Base-by-base conservation (phyloP, 306 rosid genomes). In the Pterocarpus macrocarpus region DNA sequence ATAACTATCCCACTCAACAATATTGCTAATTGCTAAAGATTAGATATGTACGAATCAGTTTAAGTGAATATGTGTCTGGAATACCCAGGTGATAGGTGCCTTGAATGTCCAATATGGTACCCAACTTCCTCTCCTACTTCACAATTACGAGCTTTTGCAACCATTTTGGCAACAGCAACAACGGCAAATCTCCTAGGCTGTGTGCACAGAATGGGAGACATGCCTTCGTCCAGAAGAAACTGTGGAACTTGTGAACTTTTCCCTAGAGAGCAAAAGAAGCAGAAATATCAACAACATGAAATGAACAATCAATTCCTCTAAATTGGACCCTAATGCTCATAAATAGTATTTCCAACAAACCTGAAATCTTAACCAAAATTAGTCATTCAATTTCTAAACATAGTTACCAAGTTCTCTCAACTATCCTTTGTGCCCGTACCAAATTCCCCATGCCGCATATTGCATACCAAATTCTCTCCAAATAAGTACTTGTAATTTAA, bases 141-240 rank as follows among this genome's bases (percentile, higher is more conserved):
- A 85, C 92, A 88, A 44, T 88, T 87, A 13, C 97, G 98, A 66
- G 92, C 91, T 78, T 85, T 84, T 8, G 98, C 96, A 73, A 94
- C 97, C 90, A 90, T 90, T 84, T 94, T 88, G 38, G 98, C 96
- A 57, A 94, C 91, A 68, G 98, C 87, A 50, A 94, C 92, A 7
- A 94, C 98, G 17, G 98, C 97, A 77, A 94, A 92, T 80, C 98
- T 91, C 90, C 98, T 88, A 58, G 98, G 98, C 83, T 92, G 94
- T 11, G 98, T 92, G 77, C 97, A 92, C 55, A 94, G 61, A 71
- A 94, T 89, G 17, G 94, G 98, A 65, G 84, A 88, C 89, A 90
- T 61, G 86, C 85, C 88, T 86, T 86, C 98, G 33, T 90, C 94
- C 74, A 92, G 83, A 71, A 94, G 95, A 89, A 92, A 94, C 86